These are phyloP conservation scores for Conticribra guillardii DNA, from an alignment of 108 stramenopile genomes.

Conservation along the genomic window DNA sequence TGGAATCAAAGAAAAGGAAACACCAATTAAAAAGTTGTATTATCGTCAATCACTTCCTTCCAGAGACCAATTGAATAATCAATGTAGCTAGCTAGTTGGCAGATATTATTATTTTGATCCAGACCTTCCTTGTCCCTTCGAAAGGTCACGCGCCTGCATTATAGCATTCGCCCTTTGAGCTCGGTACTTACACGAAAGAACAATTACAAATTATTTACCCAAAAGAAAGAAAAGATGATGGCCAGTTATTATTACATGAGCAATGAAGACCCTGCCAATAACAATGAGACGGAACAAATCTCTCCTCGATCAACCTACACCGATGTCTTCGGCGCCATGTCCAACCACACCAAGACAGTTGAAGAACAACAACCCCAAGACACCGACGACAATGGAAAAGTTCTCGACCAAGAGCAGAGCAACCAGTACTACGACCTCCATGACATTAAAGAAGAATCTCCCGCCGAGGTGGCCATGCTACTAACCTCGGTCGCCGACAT, in stretches of 20 bases:
- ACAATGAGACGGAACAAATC: not conserved
- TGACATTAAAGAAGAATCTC: slow-evolving; percentile 25
- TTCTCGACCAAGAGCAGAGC: not conserved
- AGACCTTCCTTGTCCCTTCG: too few relatives aligned
- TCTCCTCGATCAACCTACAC: not conserved
- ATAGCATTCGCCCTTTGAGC: not conserved
- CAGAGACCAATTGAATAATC: too few relatives aligned
- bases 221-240: not conserved
- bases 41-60: too few relatives aligned
- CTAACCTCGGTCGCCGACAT: slow-evolving; percentile 50
- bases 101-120: too few relatives aligned
- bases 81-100: too few relatives aligned
- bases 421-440: not conserved
- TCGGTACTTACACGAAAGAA: not conserved
- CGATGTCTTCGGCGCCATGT: not conserved
- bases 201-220: not conserved
- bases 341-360: not conserved
- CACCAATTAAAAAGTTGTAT: too few relatives aligned
- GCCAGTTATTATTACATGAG: not conserved
- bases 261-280: not conserved
- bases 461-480: slow-evolving; percentile 47
- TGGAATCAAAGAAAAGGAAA: too few relatives aligned
- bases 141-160: too few relatives aligned
- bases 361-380: not conserved
- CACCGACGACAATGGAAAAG: not conserved